Evolutionary conservation across 139 green algal species (phyloP), one percentile per base, ranked within the genome.

Genomic region (Pseudopediastrum boryanum): DNA sequence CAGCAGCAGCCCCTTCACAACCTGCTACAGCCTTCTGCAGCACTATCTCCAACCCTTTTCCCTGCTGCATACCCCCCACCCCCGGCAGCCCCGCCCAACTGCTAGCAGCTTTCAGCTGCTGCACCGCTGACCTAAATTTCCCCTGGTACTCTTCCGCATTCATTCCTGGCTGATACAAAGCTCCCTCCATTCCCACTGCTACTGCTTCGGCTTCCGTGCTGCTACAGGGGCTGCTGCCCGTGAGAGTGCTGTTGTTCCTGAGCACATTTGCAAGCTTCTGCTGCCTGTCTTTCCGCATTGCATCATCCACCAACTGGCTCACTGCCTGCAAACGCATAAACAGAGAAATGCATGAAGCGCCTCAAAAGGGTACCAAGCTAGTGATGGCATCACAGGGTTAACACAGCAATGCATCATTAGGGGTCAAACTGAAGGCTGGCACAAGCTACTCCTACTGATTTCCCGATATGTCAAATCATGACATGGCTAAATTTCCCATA

Each of bases 111-210:
- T 56, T 68, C 2, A 56, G 2, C 10, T 58, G 31, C 35, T 8
- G 21, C 25, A 78, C 7, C 23, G n/a, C 39, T 58, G 54, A 41
- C 59, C 36, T 42, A n/a, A n/a, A n/a, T n/a, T n/a, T n/a, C n/a
- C n/a, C n/a, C n/a, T n/a, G n/a, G 71, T 78, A 56, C 42, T 78
- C n/a, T 12, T 25, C 52, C 16, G 52, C 71, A 39, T 38, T 78
- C 6, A 44, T 39, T 9, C 35, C 25, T 4, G 52, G 71, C 1
- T 16, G 1, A 13, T 71, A 51, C 13, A 71, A 41, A 19, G 64
- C 64, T 23, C 39, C 50, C n/a, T 54, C 29, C 23, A n/a, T 41
- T 31, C 69, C 71, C 21, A 70, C 29, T 31, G 54, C n/a, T 59
- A 56, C 54, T 43, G 71, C 71, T n/a, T n/a, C 13, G 69, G 7